phyloP scores from a whole-genome alignment of 768 basidiomycete genomes.

The Tulasnella calospora region DNA sequence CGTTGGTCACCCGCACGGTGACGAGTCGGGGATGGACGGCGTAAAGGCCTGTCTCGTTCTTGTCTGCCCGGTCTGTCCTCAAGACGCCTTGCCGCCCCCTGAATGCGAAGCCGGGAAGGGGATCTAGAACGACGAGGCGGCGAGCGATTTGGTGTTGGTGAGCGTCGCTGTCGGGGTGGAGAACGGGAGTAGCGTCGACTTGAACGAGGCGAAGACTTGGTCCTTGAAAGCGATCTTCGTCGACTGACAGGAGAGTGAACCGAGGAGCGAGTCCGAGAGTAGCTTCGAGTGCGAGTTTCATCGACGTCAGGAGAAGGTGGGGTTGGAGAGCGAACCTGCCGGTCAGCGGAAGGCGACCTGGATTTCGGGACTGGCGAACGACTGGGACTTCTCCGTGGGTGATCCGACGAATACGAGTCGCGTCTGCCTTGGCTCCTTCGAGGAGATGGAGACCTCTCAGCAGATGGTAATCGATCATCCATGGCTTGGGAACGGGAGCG shows the following conservation, averaged over 20 bases:
- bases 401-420: neutral
- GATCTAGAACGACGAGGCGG: conserved; percentile 19
- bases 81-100: neutral
- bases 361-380: neutral
- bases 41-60: neutral
- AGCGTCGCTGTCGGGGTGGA: neutral
- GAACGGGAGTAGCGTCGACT: conserved; percentile 2
- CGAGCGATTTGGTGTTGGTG: neutral
- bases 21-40: conserved; percentile 6
- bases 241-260: conserved; percentile 2
- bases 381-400: neutral
- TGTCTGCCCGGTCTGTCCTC: neutral
- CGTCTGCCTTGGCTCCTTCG: conserved; percentile 8
- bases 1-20: conserved; percentile 2
- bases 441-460: neutral
- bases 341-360: neutral
- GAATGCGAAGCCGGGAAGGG: conserved; percentile 16
- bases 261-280: neutral
- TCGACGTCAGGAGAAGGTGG: neutral
- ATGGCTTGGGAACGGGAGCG: conserved; percentile 2
- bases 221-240: neutral
- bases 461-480: neutral
- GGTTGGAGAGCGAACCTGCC: neutral
- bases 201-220: neutral
- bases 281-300: neutral